A percentile compares a stretch with the other conserved stretches of the same genome.
Conservation (phyloP, 768 basidiomycete species). For the Termitomyces sp. region DNA sequence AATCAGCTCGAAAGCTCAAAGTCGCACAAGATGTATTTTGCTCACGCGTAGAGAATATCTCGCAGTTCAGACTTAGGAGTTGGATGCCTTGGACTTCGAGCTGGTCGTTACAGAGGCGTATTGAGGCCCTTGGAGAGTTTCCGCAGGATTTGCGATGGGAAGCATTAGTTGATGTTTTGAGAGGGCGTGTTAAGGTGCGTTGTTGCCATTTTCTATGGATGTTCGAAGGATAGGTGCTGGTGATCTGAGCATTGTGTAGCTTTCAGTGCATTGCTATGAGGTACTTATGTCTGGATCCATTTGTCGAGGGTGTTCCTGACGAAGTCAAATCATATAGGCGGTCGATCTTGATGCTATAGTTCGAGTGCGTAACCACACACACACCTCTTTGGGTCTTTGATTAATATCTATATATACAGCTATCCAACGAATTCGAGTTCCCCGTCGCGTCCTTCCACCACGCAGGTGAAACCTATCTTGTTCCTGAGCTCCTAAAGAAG, state of each 20-base stretch:
- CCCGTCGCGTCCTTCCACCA: constrained; percentile 75
- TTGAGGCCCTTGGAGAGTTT: constrained; percentile 38
- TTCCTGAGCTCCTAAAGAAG: constrained; percentile 71
- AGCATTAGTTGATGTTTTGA: constrained; percentile 62
- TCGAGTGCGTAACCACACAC: constrained; percentile 37
- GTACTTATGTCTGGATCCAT: constrained; percentile 12
- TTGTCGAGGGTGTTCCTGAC: background rate
- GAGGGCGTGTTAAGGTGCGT: constrained; percentile 70
- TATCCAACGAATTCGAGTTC: constrained; percentile 82
- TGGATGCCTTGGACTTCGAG: constrained; percentile 6
- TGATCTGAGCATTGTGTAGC: constrained; percentile 12
- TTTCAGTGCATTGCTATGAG: constrained; percentile 44
- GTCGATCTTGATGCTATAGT: constrained; percentile 68
- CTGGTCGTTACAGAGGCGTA: background rate
- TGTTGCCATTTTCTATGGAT: background rate
- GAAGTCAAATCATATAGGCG: constrained; percentile 32
- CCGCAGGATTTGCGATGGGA: constrained; percentile 73
- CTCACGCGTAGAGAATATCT: constrained; percentile 34
- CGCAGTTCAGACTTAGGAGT: background rate
- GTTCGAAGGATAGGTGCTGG: background rate
- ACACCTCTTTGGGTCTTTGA: background rate
- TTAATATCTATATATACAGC: constrained; percentile 24
- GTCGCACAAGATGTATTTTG: constrained; percentile 70
- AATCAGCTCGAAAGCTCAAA: constrained; percentile 62
- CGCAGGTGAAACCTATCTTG: constrained; percentile 77